Percentiles rank a stretch among this genome's conserved stretches.
These are phyloP conservation scores for Truncatella angustata DNA, from an alignment of 2,329 filamentous ascomycete species.

Conservation along the genomic window DNA sequence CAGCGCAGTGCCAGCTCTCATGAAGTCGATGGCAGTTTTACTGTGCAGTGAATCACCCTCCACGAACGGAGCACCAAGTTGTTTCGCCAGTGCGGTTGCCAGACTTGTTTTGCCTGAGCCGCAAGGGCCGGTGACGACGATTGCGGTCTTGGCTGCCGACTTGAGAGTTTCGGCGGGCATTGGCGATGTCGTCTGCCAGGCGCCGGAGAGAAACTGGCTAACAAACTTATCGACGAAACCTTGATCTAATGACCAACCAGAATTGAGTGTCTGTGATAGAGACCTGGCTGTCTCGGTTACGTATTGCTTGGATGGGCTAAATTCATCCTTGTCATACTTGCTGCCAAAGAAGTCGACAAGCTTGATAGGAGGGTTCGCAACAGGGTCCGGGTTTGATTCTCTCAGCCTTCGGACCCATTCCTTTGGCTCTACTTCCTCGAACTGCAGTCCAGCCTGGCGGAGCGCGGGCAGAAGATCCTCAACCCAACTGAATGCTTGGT, in stretches of 20 bases:
- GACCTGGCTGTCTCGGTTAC: conserved; percentile 35
- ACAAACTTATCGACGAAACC: conserved; percentile 37
- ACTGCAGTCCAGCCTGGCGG: conserved; percentile 38
- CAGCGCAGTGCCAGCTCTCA: conserved; percentile 28
- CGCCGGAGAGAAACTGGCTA: conserved; percentile 29
- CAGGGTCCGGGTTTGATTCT: conserved; percentile 40
- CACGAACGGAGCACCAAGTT: conserved; percentile 32
- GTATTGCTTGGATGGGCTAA: conserved; percentile 40
- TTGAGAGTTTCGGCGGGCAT: conserved; percentile 16
- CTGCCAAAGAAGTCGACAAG: conserved; percentile 49
- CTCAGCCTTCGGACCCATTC: conserved; percentile 45
- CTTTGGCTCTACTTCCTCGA: conserved; percentile 39
- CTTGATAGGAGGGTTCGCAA: conserved; percentile 50
- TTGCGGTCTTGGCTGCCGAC: conserved; percentile 29
- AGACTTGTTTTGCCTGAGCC: conserved; percentile 40
- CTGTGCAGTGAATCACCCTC: conserved; percentile 38
- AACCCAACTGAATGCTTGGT: conserved; percentile 47
- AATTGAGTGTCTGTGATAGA: conserved; percentile 43
- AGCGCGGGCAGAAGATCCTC: conserved; percentile 49
- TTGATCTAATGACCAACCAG: conserved; percentile 30
- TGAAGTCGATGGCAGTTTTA: conserved; percentile 15
- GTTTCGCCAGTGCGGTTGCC: conserved; percentile 26
- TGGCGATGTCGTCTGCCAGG: conserved; percentile 35
- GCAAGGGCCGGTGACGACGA: conserved; percentile 37
- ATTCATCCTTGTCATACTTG: conserved; percentile 47